These are phyloP conservation scores for Schwanniomyces vanrijiae DNA, from an alignment of 805 yeast species.

Conservation along the genomic window DNA sequence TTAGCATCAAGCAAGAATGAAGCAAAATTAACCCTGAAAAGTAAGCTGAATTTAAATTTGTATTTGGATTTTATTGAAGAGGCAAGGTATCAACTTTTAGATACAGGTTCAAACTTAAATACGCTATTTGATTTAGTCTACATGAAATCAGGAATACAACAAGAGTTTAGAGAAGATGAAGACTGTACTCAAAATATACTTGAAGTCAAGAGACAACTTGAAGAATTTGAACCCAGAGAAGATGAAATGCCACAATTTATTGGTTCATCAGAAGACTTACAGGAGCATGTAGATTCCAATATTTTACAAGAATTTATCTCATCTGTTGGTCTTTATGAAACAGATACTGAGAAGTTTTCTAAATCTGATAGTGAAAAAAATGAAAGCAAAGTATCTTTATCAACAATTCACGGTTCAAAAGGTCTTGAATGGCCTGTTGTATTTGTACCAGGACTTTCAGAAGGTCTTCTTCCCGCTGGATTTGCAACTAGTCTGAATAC, in stretches of 20 bases:
- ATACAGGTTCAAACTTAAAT: not conserved
- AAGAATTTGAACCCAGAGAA: slow-evolving; percentile 32
- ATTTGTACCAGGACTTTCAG: slow-evolving; percentile 70
- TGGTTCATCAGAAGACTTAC: slow-evolving; percentile 11
- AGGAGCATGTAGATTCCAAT: slow-evolving; percentile 13
- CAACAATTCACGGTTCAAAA: slow-evolving; percentile 90
- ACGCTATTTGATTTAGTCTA: slow-evolving; percentile 25
- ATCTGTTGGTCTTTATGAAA: slow-evolving; percentile 36
- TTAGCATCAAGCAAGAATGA: not conserved
- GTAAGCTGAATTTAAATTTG: slow-evolving; percentile 14
- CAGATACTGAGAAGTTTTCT: slow-evolving; percentile 16
- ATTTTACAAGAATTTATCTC: slow-evolving; percentile 25
- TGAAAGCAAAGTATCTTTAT: slow-evolving; percentile 41
- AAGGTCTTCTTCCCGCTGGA: slow-evolving; percentile 63
- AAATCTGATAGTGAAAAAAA: slow-evolving; percentile 5
- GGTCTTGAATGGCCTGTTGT: slow-evolving; percentile 97
- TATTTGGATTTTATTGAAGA: slow-evolving; percentile 27
- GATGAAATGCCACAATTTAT: slow-evolving; percentile 17
- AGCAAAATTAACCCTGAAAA: slow-evolving; percentile 13
- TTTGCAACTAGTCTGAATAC: slow-evolving; percentile 38
- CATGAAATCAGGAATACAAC: slow-evolving; percentile 26
- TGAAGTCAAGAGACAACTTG: slow-evolving; percentile 40
- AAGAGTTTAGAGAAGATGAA: slow-evolving; percentile 25
- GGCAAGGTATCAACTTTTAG: slow-evolving; percentile 12
- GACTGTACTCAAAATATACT: slow-evolving; percentile 34